phyloP scores from a whole-genome alignment of 2,329 filamentous ascomycete genomes.

The Xylaria sp. region DNA sequence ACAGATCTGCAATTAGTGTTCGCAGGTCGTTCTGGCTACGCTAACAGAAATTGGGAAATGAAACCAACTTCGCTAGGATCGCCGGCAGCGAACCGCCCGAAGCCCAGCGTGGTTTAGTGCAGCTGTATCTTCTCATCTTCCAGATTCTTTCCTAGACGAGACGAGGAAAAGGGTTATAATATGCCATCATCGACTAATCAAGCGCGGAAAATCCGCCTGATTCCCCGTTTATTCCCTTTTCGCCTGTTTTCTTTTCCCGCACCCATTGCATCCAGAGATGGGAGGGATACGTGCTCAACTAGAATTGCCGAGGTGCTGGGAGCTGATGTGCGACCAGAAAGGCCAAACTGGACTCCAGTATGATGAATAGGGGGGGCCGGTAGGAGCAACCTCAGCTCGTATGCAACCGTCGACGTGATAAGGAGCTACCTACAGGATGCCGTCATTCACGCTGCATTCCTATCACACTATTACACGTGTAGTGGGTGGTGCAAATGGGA shows the following conservation, averaged over 20 bases:
- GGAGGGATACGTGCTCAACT: neutral
- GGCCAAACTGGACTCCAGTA: neutral
- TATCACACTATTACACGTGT: conserved; percentile 1
- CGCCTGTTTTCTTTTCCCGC: conserved; percentile 20
- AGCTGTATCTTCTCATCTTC: conserved; percentile 2
- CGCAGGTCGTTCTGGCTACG: neutral
- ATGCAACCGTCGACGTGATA: conserved; percentile 2
- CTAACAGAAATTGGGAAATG: conserved; percentile 22
- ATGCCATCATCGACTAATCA: conserved; percentile 13
- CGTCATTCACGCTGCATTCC: conserved; percentile 5
- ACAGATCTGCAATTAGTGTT: conserved; percentile 13
- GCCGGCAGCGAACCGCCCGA: conserved; percentile 35
- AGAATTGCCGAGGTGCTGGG: conserved; percentile 13
- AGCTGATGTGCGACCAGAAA: conserved; percentile 14
- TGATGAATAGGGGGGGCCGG: conserved; percentile 24
- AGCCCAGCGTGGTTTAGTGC: neutral
- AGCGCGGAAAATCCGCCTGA: conserved; percentile 9
- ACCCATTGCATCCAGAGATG: conserved; percentile 6
- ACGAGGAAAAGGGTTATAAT: neutral
- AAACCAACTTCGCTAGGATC: conserved; percentile 35
- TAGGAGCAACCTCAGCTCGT: conserved; percentile 14
- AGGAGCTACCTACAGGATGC: conserved; percentile 13
- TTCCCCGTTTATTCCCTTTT: conserved; percentile 17
- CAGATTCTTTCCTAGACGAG: conserved; percentile 28
- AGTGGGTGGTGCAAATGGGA: neutral